phyloP scores from a whole-genome alignment of 2,329 filamentous ascomycete genomes.

The Fusarium sp. region DNA sequence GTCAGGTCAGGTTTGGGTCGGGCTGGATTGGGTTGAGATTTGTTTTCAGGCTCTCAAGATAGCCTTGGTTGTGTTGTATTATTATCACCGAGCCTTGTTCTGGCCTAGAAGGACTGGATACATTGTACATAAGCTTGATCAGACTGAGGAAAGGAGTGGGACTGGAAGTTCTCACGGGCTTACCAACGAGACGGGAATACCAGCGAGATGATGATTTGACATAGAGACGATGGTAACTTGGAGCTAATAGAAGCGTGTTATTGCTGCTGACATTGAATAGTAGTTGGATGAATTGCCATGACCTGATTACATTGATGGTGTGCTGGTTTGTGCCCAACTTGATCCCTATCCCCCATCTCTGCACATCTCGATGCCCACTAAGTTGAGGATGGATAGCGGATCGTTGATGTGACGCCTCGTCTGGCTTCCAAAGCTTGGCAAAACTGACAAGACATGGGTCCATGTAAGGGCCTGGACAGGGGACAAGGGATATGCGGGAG shows the following conservation, averaged over 20 bases:
- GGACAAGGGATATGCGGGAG: conserved; percentile 18
- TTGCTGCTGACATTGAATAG: conserved; percentile 1
- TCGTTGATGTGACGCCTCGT: conserved; percentile 22
- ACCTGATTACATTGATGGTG: conserved; percentile 14
- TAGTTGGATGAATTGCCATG: too few relatives aligned
- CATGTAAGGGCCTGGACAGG: conserved; percentile 23
- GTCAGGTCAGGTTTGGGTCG: conserved; percentile 16
- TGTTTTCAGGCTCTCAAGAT: conserved; percentile 33
- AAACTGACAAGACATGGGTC: conserved; percentile 19
- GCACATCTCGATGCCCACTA: conserved; percentile 7
- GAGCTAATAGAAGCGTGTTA: conserved; percentile 29
- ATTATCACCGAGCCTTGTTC: conserved; percentile 34
- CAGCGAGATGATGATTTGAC: conserved; percentile 29
- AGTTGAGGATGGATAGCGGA: conserved; percentile 33
- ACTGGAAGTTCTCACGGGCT: conserved; percentile 40
- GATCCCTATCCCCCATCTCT: conserved; percentile 3
- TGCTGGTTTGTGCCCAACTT: conserved; percentile 38
- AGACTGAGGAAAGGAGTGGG: conserved; percentile 25
- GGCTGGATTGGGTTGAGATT: conserved; percentile 19
- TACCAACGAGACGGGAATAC: conserved; percentile 26
- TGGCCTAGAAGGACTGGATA: conserved; percentile 25
- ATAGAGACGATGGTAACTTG: too few relatives aligned
- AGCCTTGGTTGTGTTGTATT: conserved; percentile 40
- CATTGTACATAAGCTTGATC: conserved; percentile 13
- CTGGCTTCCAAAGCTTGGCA: not conserved